Conservation (phyloP, 768 basidiomycete genomes). For the Boletus sp. region DNA sequence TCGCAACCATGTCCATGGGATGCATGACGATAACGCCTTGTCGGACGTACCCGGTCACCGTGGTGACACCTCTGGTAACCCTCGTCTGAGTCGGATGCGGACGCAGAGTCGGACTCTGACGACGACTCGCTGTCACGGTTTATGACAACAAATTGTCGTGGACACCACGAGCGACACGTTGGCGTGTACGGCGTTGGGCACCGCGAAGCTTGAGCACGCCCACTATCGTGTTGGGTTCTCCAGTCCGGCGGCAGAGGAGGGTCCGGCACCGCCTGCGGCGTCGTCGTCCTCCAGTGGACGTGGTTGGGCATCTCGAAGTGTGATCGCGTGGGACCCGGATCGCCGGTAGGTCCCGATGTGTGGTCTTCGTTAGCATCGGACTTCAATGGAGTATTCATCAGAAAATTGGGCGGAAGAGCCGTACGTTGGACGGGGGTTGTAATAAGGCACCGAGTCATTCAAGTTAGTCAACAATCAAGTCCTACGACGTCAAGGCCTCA, state of each 20-base stretch:
- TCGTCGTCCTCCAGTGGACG: conserved; percentile 27
- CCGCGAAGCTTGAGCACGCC: conserved; percentile 65
- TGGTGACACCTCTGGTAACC: background rate
- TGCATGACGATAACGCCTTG: conserved; percentile 4
- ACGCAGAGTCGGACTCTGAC: conserved; percentile 51
- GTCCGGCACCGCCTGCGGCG: conserved; percentile 11
- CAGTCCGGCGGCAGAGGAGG: no score
- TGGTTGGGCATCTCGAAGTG: conserved; percentile 40
- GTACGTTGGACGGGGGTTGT: background rate
- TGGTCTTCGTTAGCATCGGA: conserved; percentile 33
- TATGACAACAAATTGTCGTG: conserved; percentile 88
- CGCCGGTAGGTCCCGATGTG: conserved; percentile 45
- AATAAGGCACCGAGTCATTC: conserved; percentile 5
- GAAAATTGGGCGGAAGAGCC: background rate
- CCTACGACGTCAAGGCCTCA: no score
- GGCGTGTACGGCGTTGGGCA: conserved; percentile 42
- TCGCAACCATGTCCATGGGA: conserved; percentile 1
- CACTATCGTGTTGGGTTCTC: conserved; percentile 24
- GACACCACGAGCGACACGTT: no score
- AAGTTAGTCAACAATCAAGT: conserved; percentile 20
- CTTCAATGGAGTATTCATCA: conserved; percentile 23
- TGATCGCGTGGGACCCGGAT: conserved; percentile 58
- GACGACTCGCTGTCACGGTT: conserved; percentile 73
- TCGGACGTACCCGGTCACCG: conserved; percentile 14
- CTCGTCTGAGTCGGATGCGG: conserved; percentile 30